phyloP scores from a whole-genome alignment of 2,329 filamentous ascomycete species.

The Juglanconis oblonga region DNA sequence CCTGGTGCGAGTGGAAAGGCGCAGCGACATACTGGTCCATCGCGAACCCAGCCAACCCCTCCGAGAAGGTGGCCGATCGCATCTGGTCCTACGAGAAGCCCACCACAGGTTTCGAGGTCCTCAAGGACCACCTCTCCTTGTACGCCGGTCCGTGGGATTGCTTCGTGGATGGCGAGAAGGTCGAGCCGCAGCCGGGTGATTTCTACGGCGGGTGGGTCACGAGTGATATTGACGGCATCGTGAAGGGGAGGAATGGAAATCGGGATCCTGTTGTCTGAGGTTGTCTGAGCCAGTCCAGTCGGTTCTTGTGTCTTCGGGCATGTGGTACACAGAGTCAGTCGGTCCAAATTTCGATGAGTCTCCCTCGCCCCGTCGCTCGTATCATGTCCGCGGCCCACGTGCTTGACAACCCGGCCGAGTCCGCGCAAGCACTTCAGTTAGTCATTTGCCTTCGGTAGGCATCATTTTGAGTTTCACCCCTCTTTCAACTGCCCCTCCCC shows the following conservation, averaged over 20 bases:
- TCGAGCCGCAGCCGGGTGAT: conserved; percentile 57
- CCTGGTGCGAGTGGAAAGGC: conserved; percentile 62
- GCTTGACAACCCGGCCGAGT: neutral
- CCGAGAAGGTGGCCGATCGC: conserved; percentile 42
- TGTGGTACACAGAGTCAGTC: neutral
- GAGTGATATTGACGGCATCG: conserved; percentile 53
- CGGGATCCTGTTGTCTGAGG: conserved; percentile 32
- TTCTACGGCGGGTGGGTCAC: conserved; percentile 66
- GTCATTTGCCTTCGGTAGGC: neutral
- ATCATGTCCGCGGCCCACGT: neutral
- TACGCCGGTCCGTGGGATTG: conserved; percentile 62
- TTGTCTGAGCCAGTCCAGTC: neutral
- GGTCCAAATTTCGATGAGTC: neutral
- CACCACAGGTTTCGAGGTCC: conserved; percentile 46
- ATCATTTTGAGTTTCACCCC: neutral
- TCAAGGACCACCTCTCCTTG: conserved; percentile 57
- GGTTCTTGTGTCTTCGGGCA: neutral
- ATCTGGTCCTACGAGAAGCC: conserved; percentile 60
- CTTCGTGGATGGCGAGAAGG: conserved; percentile 58
- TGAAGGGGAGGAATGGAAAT: conserved; percentile 41
- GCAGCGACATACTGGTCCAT: conserved; percentile 56
- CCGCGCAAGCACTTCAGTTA: neutral
- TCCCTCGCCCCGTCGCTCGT: neutral
- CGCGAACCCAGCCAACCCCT: conserved; percentile 33
- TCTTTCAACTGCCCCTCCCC: neutral